Evolutionary conservation across 345 rosid genomes (phyloP).

Genomic region (Lumnitzera littorea): DNA sequence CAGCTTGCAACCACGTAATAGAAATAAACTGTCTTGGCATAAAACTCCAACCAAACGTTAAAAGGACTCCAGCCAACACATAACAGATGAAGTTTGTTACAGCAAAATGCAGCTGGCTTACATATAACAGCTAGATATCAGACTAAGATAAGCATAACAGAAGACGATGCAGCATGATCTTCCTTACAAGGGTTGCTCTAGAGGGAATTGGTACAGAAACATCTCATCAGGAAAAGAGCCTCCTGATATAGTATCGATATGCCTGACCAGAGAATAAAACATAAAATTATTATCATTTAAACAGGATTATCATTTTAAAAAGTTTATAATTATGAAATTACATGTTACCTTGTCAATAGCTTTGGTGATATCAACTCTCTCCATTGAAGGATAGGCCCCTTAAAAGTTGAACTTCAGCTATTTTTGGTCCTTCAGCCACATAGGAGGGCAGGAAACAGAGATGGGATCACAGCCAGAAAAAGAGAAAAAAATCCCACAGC

Average conservation of each 20-base stretch:
- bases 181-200: conserved; percentile 10
- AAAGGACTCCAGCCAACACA: no score
- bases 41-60: no score
- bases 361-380: conserved; percentile 19
- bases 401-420: conserved; percentile 2
- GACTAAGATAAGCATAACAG: not conserved
- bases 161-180: not conserved
- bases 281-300: not conserved
- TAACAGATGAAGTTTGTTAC: no score
- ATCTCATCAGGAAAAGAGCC: conserved; percentile 8
- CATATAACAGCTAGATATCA: no score
- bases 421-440: not conserved
- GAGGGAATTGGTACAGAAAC: conserved; percentile 8
- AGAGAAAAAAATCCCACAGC: not conserved
- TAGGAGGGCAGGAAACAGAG: conserved; percentile 11
- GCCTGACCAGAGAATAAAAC: not conserved
- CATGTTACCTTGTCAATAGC: conserved; percentile 24
- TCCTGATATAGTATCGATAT: not conserved
- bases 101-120: no score
- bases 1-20: no score
- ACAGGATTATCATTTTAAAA: no score
- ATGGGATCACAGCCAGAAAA: conserved; percentile 3
- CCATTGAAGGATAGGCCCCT: conserved; percentile 8
- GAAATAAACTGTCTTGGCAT: no score
- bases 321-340: no score